phyloP scores from a whole-genome alignment of 192 early-diverging fungal genomes.

The Chytriomyces confervae region DNA sequence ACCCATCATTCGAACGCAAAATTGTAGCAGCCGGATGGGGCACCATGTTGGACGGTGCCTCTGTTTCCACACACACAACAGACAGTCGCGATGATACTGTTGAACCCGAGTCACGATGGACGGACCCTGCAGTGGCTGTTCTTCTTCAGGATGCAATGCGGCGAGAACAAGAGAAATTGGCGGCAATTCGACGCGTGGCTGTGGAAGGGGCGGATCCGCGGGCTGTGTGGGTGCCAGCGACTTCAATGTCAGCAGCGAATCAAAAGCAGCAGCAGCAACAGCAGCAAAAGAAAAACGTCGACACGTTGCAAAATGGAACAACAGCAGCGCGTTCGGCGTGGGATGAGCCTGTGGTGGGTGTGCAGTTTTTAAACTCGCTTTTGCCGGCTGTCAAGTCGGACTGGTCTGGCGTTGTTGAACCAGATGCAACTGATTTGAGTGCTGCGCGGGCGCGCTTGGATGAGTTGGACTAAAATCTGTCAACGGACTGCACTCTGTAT shows the following conservation, averaged over 20 bases:
- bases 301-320: too few relatives aligned
- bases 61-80: neutral
- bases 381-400: too few relatives aligned
- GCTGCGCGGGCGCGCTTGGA: too few relatives aligned
- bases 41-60: neutral
- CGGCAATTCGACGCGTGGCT: neutral
- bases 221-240: neutral
- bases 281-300: too few relatives aligned
- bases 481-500: too few relatives aligned
- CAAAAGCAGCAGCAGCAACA: neutral
- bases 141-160: neutral
- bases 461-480: too few relatives aligned
- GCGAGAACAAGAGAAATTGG: slow-evolving; percentile 3
- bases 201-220: neutral
- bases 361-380: slow-evolving; percentile 18
- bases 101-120: neutral
- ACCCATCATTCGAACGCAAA: slow-evolving; percentile 1
- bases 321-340: neutral
- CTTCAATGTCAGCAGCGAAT: too few relatives aligned
- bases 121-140: neutral
- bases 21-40: slow-evolving; percentile 27
- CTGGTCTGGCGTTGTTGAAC: too few relatives aligned
- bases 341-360: slow-evolving; percentile 25
- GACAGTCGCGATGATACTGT: neutral
- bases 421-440: too few relatives aligned